These are phyloP conservation scores for Pigoraptor vietnamica DNA, from an alignment of 78 protist species.

Conservation along the genomic window DNA sequence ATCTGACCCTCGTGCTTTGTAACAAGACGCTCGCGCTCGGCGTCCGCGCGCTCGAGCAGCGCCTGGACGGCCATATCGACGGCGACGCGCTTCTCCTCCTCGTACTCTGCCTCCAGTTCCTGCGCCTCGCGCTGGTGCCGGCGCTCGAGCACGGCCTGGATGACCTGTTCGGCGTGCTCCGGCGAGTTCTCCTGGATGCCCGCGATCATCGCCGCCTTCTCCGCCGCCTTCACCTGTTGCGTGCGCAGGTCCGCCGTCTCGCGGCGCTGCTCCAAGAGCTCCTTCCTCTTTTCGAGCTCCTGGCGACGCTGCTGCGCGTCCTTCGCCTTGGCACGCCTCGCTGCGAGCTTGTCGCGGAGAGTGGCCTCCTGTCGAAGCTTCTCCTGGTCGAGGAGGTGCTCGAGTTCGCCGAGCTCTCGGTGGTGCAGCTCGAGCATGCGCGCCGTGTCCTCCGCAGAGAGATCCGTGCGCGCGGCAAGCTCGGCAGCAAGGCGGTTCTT, in stretches of 20 bases:
- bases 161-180: neutral
- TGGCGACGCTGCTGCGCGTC: neutral
- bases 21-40: neutral
- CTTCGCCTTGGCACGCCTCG: neutral
- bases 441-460: neutral
- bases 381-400: neutral
- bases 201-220: neutral
- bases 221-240: neutral
- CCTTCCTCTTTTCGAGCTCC: neutral
- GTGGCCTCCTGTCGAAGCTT: neutral
- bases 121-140: neutral
- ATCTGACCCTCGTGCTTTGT: neutral
- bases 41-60: neutral
- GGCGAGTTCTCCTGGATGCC: neutral
- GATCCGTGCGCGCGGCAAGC: neutral
- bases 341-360: neutral
- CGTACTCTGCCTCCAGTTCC: neutral
- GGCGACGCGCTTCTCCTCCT: neutral
- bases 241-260: neutral
- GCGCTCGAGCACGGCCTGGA: neutral
- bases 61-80: neutral
- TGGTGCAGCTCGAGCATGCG: neutral
- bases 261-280: neutral
- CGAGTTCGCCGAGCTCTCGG: neutral
- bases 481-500: neutral